Percentiles rank a stretch among this genome's conserved stretches.
Evolutionary conservation across 73 alveolate species (phyloP).

Genomic region (Urostyla sp.): DNA sequence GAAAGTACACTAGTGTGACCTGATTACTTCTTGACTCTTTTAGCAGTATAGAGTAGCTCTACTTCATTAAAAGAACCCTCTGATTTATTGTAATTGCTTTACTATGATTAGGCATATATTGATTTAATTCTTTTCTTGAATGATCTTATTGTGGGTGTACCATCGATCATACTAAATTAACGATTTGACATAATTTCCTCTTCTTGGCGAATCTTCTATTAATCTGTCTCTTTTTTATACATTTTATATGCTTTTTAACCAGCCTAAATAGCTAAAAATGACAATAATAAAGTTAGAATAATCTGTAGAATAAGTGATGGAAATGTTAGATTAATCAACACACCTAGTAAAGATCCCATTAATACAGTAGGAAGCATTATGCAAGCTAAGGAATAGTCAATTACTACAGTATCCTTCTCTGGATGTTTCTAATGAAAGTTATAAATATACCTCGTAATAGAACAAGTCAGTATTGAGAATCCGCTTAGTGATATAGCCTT

Average conservation of each 20-base stretch:
- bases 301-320: conserved; percentile 1
- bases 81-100: background rate
- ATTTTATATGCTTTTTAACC: conserved; percentile 2
- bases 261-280: conserved; percentile 1
- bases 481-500: conserved; percentile 10
- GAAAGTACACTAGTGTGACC: too few relatives aligned
- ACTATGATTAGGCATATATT: background rate
- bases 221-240: conserved; percentile 17
- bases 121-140: background rate
- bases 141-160: background rate
- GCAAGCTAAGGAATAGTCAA: conserved; percentile 7
- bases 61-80: too few relatives aligned
- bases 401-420: background rate
- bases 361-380: conserved; percentile 37
- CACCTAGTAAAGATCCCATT: conserved; percentile 30
- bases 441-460: conserved; percentile 18
- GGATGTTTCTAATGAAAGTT: conserved; percentile 27
- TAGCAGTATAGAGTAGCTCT: too few relatives aligned
- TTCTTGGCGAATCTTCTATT: background rate
- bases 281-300: background rate
- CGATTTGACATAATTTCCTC: background rate
- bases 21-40: too few relatives aligned
- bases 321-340: background rate
- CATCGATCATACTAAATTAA: background rate
- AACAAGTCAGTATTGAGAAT: conserved; percentile 12